Conservation (phyloP, 179 eudicot genomes). For the Spergularia azorica region DNA sequence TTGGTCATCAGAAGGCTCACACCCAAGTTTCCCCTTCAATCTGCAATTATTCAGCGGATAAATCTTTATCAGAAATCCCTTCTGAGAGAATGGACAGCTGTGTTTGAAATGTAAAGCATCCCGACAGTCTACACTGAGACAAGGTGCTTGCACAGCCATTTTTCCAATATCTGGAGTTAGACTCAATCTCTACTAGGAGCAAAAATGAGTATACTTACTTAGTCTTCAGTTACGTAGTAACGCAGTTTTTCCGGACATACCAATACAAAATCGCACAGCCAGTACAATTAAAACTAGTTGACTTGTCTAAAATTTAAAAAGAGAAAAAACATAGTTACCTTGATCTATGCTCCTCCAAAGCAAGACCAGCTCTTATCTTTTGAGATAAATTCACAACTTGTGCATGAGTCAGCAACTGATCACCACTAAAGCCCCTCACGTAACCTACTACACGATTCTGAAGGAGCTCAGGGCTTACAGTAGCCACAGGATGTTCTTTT, state of each 20-base stretch:
- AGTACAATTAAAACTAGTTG: slow-evolving; percentile 20
- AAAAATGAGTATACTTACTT: neutral
- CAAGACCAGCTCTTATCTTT: slow-evolving; percentile 69
- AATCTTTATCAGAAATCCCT: neutral
- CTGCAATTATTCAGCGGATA: slow-evolving; percentile 37
- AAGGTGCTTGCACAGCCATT: neutral
- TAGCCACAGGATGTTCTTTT: slow-evolving; percentile 33
- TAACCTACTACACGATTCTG: slow-evolving; percentile 65
- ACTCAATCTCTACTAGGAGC: neutral
- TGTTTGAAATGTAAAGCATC: neutral
- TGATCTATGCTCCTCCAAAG: slow-evolving; percentile 64
- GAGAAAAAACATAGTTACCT: slow-evolving; percentile 46
- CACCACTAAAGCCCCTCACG: slow-evolving; percentile 62
- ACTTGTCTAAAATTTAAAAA: slow-evolving; percentile 47
- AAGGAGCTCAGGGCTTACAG: slow-evolving; percentile 65
- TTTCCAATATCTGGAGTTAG: too few relatives aligned
- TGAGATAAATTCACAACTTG: slow-evolving; percentile 75
- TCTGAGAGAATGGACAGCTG: neutral
- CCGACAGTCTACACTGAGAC: neutral
- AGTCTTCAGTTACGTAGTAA: neutral
- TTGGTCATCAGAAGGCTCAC: slow-evolving; percentile 92
- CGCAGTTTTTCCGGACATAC: neutral
- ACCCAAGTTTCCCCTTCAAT: slow-evolving; percentile 71
- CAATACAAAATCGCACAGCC: neutral
- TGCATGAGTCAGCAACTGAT: slow-evolving; percentile 68